Conservation (phyloP, 768 basidiomycete genomes). For the Russula emetica region DNA sequence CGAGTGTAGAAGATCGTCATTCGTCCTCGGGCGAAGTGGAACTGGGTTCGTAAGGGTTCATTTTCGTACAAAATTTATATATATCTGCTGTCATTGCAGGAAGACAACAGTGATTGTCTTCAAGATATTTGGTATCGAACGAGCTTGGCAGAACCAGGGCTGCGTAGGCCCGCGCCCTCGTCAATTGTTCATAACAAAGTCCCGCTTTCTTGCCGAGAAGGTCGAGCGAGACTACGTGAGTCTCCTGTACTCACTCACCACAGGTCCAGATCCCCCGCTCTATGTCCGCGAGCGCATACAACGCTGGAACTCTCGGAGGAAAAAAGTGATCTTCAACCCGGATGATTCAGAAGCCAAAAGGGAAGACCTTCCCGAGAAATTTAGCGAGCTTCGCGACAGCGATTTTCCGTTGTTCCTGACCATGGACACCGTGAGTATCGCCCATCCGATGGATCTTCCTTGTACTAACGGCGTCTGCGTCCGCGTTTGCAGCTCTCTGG, state of each 20-base stretch:
- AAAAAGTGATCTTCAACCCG: constrained; percentile 35
- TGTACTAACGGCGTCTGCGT: background rate
- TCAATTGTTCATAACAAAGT: constrained; percentile 72
- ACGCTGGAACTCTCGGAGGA: constrained; percentile 21
- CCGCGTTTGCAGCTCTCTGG: constrained; percentile 40
- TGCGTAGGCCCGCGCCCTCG: constrained; percentile 45
- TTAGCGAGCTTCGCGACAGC: constrained; percentile 52
- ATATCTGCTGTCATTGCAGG: constrained; percentile 33
- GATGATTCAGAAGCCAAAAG: constrained; percentile 45
- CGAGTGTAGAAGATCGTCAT: constrained; percentile 21
- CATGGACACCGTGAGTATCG: constrained; percentile 50
- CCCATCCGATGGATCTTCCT: background rate
- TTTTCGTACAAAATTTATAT: background rate
- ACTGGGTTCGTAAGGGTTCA: constrained; percentile 49
- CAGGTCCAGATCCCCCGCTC: constrained; percentile 37
- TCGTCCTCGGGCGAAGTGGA: constrained; percentile 51
- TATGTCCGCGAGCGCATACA: constrained; percentile 37
- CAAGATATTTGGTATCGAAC: constrained; percentile 67
- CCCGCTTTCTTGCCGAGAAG: constrained; percentile 58
- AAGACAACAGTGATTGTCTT: constrained; percentile 77
- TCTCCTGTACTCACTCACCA: constrained; percentile 43
- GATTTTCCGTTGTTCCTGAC: constrained; percentile 72
- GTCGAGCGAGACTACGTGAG: constrained; percentile 62
- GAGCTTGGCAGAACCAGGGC: constrained; percentile 43
- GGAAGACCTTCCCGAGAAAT: constrained; percentile 47